Percentiles rank a stretch among this genome's conserved stretches.
These are phyloP conservation scores for Aspergillus pseudoterreus DNA, from an alignment of 2,329 filamentous ascomycete species.

Conservation along the genomic window DNA sequence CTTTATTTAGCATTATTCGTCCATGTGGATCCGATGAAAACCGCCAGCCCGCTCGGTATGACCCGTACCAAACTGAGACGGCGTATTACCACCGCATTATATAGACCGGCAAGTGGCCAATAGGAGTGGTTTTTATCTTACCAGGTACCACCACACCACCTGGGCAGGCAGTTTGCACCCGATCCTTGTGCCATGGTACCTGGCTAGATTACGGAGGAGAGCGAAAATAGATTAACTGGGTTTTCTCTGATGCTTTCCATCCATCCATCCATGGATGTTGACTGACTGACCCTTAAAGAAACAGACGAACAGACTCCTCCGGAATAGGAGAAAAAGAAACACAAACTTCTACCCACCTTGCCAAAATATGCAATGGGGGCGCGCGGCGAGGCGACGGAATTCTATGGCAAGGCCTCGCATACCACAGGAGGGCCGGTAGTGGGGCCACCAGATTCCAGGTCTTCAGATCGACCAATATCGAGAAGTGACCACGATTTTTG, in stretches of 20 bases:
- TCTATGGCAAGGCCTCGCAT: background rate
- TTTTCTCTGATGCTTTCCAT: background rate
- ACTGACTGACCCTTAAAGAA: background rate
- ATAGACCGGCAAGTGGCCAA: no score
- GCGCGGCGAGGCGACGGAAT: background rate
- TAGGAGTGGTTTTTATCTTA: no score
- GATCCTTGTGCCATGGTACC: no score
- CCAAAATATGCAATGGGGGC: background rate
- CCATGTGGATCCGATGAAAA: background rate
- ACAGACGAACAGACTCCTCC: background rate
- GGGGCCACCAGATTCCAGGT: constrained; percentile 15
- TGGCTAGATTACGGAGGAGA: no score
- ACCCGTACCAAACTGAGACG: no score
- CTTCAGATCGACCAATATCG: constrained; percentile 24
- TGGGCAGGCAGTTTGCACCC: no score
- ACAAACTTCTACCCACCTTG: background rate
- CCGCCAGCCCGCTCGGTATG: no score
- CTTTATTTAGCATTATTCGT: background rate
- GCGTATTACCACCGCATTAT: no score
- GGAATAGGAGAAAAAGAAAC: background rate
- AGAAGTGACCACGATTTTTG: background rate
- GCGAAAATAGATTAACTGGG: no score
- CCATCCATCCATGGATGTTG: background rate
- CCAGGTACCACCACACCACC: no score
- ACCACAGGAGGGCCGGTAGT: background rate